Evolutionary conservation across 2,329 filamentous ascomycete genomes (phyloP), one percentile per base, ranked within the genome.

Genomic region (Triangularia verruculosa): DNA sequence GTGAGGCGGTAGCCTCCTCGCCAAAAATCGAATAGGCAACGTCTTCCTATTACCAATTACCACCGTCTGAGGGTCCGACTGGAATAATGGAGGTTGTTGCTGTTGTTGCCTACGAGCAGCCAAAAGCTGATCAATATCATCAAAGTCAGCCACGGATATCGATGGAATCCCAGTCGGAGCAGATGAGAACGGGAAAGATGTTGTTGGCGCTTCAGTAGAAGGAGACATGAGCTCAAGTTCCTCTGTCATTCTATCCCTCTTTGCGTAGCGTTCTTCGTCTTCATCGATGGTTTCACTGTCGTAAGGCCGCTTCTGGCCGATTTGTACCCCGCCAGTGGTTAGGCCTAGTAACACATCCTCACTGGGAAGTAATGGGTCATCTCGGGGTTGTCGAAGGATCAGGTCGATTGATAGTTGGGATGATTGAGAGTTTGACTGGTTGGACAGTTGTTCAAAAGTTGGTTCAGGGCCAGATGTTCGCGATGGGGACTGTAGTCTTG

Each of bases 211-310:
- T n/a, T 11, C 15, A 1, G 60, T 32, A 24, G 53, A 30, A 9
- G 61, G 54, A 17, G 32, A 34, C 61, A 75, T 68, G 51, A 69
- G 61, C 9, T 73, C 70, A n/a, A 74, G 68, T 56, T 74, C 71
- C 47, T 67, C 69, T 6, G 67, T 66, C 59, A 76, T 63, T 57
- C 70, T 73, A 61, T 75, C 72, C 62, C 71, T 65, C 61, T 71
- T 66, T 11, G 72, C 67, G 2, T 64, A 56, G 4, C 64, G 73
- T 32, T 72, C 67, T 32, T 73, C 71, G 3, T 59, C 43, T 17
- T 54, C 51, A 43, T 73, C 71, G 1, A 57, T 30, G 17, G 70
- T 56, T n/a, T 73, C 64, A 55, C 70, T 70, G 8, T 65, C 68
- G 7, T 61, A 43, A 24, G 69, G 53, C 61, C 69, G 62, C 68